Base-by-base conservation (phyloP, 2,329 filamentous ascomycete genomes). In the Colletotrichum musae region DNA sequence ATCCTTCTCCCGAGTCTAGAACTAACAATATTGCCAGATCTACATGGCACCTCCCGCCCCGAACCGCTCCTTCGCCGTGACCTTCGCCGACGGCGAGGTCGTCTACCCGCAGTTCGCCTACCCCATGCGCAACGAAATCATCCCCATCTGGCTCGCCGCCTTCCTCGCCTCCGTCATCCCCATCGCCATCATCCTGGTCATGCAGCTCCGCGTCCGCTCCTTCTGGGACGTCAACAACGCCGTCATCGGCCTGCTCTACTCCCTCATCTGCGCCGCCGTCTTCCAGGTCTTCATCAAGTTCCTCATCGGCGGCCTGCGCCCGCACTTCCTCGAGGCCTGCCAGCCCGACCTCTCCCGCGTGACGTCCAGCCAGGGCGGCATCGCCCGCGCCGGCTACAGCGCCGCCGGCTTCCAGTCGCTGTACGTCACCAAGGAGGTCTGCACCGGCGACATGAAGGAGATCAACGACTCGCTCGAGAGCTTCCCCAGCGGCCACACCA, bases 241-340 rank as follows among this genome's bases (percentile, higher is more conserved):
- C 52, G 82, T 90, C 57, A 85, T 93, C 56, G 92, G 92, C 15
- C 86, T 94, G 0, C 80, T 93, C 0, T 94, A 94, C 82, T 85
- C 88, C 0, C 85, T 93, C 71, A 92, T 93, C 79, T 84, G 86
- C 6, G 90, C 90, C 4, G 89, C 91, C n/a, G 88, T 94, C 58
- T 93, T 94, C 81, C 92, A 94, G 75, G 91, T 94, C 72, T 91
- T 93, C 75, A 74, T 94, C 77, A 94, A 94, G 80, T 91, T 88
- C 86, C 86, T 94, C 50, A 93, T 94, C 71, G 92, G 92, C 15
- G 92, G 91, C 15, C 81, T 92, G 21, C 86, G 91, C n/a, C 92
- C 92, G 1, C 89, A 93, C 77, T 94, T 93, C 81, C 84, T 94
- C 21, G 85, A 84, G 24, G 91, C 92, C 61, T 94, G 91, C 85